phyloP scores from a whole-genome alignment of 306 rosid species.

The Cicer arietinum region DNA sequence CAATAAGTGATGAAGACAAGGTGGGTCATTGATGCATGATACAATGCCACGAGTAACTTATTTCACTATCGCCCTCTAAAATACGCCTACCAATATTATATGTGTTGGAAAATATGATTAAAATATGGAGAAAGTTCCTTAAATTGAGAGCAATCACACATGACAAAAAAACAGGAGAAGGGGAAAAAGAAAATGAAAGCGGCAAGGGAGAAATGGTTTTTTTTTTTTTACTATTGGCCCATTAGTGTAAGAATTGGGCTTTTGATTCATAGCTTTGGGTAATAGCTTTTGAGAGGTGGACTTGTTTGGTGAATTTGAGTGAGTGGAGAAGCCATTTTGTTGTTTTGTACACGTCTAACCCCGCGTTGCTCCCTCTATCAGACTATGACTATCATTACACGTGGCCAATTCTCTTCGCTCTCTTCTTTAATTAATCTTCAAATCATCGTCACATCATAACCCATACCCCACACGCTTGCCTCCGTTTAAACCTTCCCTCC shows the following conservation, averaged over 20 bases:
- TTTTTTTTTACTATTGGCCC: constrained; percentile 50
- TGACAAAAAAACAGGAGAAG: constrained; percentile 15
- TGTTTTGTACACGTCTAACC: constrained; percentile 62
- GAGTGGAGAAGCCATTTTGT: constrained; percentile 40
- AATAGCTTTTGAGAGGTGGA: constrained; percentile 2
- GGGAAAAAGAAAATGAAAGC: constrained; percentile 21
- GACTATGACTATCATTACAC: constrained; percentile 50
- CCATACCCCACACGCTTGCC: constrained; percentile 69
- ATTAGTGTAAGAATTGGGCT: constrained; percentile 41
- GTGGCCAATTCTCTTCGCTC: constrained; percentile 53
- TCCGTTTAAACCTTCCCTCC: not conserved
- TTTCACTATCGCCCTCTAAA: constrained; percentile 31
- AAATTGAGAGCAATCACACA: constrained; percentile 49
- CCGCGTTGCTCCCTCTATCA: constrained; percentile 69
- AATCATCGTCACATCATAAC: constrained; percentile 64
- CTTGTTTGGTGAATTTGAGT: constrained; percentile 6
- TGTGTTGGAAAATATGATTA: not conserved
- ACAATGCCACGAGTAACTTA: constrained; percentile 58
- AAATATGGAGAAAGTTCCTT: constrained; percentile 45
- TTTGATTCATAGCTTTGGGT: constrained; percentile 15
- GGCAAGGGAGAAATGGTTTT: not conserved
- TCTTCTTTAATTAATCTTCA: not conserved
- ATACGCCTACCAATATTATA: not conserved
- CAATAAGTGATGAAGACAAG: constrained; percentile 59
- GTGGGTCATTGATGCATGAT: constrained; percentile 50